phyloP scores from a whole-genome alignment of 306 rosid species.

The Herpetospermum pedunculosum region DNA sequence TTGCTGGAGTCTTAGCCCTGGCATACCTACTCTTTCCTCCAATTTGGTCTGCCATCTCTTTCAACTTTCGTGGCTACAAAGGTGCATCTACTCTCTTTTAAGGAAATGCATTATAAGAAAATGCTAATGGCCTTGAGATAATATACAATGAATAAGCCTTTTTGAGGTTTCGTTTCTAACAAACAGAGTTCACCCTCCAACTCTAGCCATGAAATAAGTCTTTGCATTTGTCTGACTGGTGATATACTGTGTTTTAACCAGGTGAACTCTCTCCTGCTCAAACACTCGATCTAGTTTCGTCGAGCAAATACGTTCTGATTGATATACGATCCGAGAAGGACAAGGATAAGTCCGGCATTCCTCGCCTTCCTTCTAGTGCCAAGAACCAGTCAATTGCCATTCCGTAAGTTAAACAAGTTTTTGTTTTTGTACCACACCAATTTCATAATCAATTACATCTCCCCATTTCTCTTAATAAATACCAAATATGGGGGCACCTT shows the following conservation, averaged over 20 bases:
- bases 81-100: slow-evolving; percentile 30
- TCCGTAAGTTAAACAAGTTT: slow-evolving; percentile 53
- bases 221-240: neutral
- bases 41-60: slow-evolving; percentile 62
- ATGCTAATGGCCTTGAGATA: neutral
- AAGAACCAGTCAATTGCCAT: slow-evolving; percentile 59
- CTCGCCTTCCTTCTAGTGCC: slow-evolving; percentile 81
- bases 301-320: slow-evolving; percentile 47
- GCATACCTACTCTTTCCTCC: slow-evolving; percentile 79
- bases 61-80: slow-evolving; percentile 71
- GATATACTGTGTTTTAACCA: neutral
- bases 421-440: neutral
- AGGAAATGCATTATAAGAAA: slow-evolving; percentile 9
- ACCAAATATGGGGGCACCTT: neutral
- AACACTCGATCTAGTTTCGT: slow-evolving; percentile 63
- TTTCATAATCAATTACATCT: neutral
- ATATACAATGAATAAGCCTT: neutral
- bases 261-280: slow-evolving; percentile 87
- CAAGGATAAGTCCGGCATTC: slow-evolving; percentile 77
- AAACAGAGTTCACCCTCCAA: neutral
- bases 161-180: neutral
- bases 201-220: too few relatives aligned
- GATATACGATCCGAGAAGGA: slow-evolving; percentile 87
- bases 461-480: neutral
- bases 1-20: slow-evolving; percentile 60